Evolutionary conservation across 306 rosid genomes (phyloP).

Genomic region (Lathyrus tuberosus): DNA sequence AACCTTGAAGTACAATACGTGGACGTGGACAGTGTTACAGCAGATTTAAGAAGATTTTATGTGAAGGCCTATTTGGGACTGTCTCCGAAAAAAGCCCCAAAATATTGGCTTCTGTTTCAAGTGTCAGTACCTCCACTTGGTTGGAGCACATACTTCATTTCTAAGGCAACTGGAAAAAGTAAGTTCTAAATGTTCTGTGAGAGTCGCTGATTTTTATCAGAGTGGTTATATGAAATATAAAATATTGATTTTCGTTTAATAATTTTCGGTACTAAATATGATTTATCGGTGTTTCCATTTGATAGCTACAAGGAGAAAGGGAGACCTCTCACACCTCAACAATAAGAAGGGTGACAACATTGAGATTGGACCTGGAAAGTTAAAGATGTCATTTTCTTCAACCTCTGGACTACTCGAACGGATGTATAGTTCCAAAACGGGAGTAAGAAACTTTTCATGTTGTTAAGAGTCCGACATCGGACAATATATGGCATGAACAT

Average conservation of each 20-base stretch:
- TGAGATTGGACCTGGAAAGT: slow-evolving; percentile 75
- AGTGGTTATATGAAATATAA: not conserved
- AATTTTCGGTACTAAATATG: slow-evolving; percentile 8
- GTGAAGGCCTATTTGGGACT: slow-evolving; percentile 72
- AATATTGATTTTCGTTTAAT: slow-evolving; percentile 4
- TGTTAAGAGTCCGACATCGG: no score
- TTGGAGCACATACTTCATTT: slow-evolving; percentile 85
- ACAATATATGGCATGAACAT: no score
- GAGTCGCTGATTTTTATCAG: no score
- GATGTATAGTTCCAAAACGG: slow-evolving; percentile 66
- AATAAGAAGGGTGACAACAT: slow-evolving; percentile 44
- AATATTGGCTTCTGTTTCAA: slow-evolving; percentile 85
- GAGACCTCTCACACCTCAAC: slow-evolving; percentile 27
- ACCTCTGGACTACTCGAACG: slow-evolving; percentile 78
- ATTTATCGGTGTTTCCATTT: slow-evolving; percentile 37
- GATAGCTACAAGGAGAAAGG: slow-evolving; percentile 48
- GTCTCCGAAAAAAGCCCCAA: slow-evolving; percentile 57
- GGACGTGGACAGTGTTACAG: slow-evolving; percentile 62
- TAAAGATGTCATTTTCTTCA: slow-evolving; percentile 77
- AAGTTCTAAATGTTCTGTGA: slow-evolving; percentile 16
- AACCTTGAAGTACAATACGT: slow-evolving; percentile 60
- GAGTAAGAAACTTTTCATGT: slow-evolving; percentile 62
- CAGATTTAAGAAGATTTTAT: slow-evolving; percentile 62
- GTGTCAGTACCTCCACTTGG: slow-evolving; percentile 83
- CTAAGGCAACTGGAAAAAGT: slow-evolving; percentile 57